Base-by-base conservation (phyloP, 1,284 basidiomycete genomes). In the Ceratobasidium sp. region DNA sequence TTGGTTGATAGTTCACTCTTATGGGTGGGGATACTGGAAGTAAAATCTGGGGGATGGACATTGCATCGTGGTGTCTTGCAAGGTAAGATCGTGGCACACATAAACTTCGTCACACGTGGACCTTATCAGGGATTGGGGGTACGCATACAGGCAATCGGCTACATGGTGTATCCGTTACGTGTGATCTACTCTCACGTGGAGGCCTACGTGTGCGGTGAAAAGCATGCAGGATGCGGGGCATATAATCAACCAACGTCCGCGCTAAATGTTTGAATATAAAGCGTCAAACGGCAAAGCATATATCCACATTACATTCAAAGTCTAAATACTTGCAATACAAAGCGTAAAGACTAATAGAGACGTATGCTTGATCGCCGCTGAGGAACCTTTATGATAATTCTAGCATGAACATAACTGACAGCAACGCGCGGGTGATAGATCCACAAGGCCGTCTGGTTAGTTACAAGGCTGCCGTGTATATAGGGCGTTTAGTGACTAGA, bases 51-150 rank as follows among this genome's bases (percentile, higher is more conserved):
- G 50, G 50, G 50, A 28, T 52, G 23, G 30, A 10, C 50, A 28
- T 12, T 10, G 18, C 48, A 50, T 50, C 48, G 48, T 23, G 26
- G 50, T 26, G 8, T 26, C 30, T 26, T 52, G 50, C 26, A 52
- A 52, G 23, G 30, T 18, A 3, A 28, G 50, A 52, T 52, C 50
- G 6, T 26, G 23, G 50, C 23, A 23, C 30, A 14, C 23, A 52
- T 26, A 52, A 52, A 52, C 50, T 52, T 26, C 23, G 10, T 12
- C 18, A 30, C 50, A 52, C 50, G 50, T 28, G 50, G 43, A 10
- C 23, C 50, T 52, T 52, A 52, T 52, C 50, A 30, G 50, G 50
- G 23, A 52, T 52, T 52, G 5, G 50, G 50, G 50, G 50, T 12
- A 12, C n/a, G n/a, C 23, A 52, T 52, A 52, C 26, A 28, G 23